A percentile compares a stretch with the other conserved stretches of the same genome.
Conservation (phyloP, 116 monocot genomes). For the Thalassia testudinum region DNA sequence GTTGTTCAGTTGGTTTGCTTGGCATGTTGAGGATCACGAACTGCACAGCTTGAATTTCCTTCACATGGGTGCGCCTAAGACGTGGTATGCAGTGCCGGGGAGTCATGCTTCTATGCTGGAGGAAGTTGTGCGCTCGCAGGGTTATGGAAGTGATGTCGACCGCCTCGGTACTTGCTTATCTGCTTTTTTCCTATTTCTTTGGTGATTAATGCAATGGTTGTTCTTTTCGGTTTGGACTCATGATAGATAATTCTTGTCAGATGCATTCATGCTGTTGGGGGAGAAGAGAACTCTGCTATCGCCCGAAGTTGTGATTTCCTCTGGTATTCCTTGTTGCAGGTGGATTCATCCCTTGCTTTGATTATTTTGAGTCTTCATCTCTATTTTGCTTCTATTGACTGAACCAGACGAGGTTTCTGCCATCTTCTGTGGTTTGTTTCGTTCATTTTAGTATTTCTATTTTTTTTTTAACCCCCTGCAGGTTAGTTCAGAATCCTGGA, state of each 20-base stretch:
- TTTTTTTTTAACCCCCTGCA: conserved; percentile 16
- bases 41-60: conserved; percentile 93
- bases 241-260: conserved; percentile 8
- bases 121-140: conserved; percentile 53
- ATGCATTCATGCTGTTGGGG: conserved; percentile 69
- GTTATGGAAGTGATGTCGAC: conserved; percentile 63
- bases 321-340: conserved; percentile 91
- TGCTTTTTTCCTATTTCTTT: conserved; percentile 1
- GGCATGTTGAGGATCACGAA: conserved; percentile 99
- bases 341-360: conserved; percentile 3
- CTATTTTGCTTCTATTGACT: too few relatives aligned
- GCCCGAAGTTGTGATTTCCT: conserved; percentile 63
- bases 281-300: conserved; percentile 96
- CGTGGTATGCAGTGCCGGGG: conserved; percentile 91
- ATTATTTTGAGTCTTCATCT: too few relatives aligned
- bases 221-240: not conserved
- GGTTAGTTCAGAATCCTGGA: conserved; percentile 93
- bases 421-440: too few relatives aligned
- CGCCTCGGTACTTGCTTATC: conserved; percentile 35
- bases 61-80: conserved; percentile 80
- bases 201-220: not conserved
- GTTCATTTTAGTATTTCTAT: too few relatives aligned
- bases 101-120: conserved; percentile 50
- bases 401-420: too few relatives aligned
- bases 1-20: conserved; percentile 98